Conservation (phyloP, 257 asterid species). For the Salvia hispanica region DNA sequence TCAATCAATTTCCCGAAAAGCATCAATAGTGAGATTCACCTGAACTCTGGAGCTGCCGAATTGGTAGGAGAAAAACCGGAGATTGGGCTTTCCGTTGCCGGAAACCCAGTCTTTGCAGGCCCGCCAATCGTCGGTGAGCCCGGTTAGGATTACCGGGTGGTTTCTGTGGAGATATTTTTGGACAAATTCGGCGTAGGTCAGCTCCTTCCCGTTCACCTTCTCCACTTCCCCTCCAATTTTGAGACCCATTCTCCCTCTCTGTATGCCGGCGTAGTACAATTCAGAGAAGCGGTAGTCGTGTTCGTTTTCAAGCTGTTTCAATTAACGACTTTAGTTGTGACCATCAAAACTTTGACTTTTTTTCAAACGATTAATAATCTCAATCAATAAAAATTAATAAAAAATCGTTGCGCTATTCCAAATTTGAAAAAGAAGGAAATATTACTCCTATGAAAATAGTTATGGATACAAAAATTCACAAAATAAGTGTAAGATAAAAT, state of each 20-base stretch:
- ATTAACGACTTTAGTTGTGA: too few relatives aligned
- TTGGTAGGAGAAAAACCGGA: conserved; percentile 58
- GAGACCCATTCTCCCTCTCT: conserved; percentile 48
- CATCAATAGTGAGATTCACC: conserved; percentile 36
- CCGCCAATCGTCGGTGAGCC: conserved; percentile 79
- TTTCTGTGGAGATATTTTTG: conserved; percentile 55
- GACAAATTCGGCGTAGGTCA: conserved; percentile 62
- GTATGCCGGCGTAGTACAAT: not conserved
- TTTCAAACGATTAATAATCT: too few relatives aligned
- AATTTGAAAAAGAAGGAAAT: too few relatives aligned
- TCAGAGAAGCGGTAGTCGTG: not conserved
- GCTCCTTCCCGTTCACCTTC: conserved; percentile 66
- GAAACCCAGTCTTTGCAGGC: conserved; percentile 82
- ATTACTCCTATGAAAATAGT: too few relatives aligned
- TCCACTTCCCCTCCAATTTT: conserved; percentile 65
- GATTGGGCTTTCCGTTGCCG: conserved; percentile 65
- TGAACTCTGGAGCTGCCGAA: conserved; percentile 82
- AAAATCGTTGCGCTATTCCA: too few relatives aligned
- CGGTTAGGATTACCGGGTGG: conserved; percentile 85
- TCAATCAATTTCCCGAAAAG: conserved; percentile 6
- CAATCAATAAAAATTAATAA: too few relatives aligned
- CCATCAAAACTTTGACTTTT: too few relatives aligned
- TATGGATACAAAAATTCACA: too few relatives aligned
- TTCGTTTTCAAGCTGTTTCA: too few relatives aligned
- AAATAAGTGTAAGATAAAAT: too few relatives aligned